Percentiles rank a stretch among this genome's conserved stretches.
These are phyloP conservation scores for Tremella mesenterica DNA, from an alignment of 768 basidiomycete genomes.

Conservation along the genomic window DNA sequence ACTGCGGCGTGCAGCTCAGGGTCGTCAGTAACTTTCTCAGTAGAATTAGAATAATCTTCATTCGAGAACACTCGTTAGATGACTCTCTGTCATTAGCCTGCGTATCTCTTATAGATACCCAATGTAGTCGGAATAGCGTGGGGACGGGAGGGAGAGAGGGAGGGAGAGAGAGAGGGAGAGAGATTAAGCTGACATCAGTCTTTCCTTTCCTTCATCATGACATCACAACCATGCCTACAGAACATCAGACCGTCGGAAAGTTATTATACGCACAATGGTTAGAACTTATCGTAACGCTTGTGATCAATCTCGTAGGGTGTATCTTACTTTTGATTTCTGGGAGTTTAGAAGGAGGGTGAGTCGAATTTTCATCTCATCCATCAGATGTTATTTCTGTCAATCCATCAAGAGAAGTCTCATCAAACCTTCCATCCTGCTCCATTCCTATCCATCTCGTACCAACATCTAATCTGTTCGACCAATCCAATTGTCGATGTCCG, in stretches of 20 bases:
- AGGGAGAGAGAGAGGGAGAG: not conserved
- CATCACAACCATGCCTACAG: conserved; percentile 47
- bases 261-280: conserved; percentile 92
- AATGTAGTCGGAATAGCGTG: not conserved
- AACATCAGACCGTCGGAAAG: conserved; percentile 81
- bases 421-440: too few species aligned
- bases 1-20: too few species aligned
- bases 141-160: not conserved
- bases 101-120: not conserved
- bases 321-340: conserved; percentile 76
- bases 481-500: not conserved
- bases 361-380: not conserved
- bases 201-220: conserved; percentile 92
- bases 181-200: conserved; percentile 50
- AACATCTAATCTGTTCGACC: not conserved
- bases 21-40: too few species aligned
- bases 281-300: conserved; percentile 66
- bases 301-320: conserved; percentile 84
- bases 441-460: not conserved
- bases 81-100: too few species aligned
- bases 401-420: too few species aligned
- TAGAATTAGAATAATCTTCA: too few species aligned
- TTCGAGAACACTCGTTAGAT: too few species aligned
- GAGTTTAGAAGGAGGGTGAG: conserved; percentile 51
- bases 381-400: too few species aligned